phyloP scores from a whole-genome alignment of 192 early-diverging fungal genomes.

The Podila epigama region DNA sequence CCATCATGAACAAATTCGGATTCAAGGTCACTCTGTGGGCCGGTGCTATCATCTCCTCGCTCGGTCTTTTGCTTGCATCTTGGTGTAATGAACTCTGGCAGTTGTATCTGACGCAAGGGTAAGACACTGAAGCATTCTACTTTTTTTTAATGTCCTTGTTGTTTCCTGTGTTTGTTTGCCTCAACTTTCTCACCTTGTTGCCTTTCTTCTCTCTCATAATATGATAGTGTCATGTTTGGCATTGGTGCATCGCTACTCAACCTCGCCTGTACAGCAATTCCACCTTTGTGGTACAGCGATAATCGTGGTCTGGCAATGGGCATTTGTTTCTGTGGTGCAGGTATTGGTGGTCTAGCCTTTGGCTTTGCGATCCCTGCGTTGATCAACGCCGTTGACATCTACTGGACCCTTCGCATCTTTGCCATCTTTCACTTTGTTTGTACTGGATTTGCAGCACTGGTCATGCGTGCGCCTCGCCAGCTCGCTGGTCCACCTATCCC shows the following conservation, averaged over 20 bases:
- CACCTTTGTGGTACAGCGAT: constrained; percentile 48
- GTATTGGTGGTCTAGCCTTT: constrained; percentile 42
- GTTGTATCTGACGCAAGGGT: constrained; percentile 27
- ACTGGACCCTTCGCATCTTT: constrained; percentile 31
- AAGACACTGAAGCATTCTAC: not conserved
- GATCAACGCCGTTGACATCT: constrained; percentile 38
- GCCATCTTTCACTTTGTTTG: constrained; percentile 34
- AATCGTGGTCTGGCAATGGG: constrained; percentile 52
- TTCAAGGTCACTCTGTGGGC: constrained; percentile 34
- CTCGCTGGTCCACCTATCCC: constrained; percentile 15
- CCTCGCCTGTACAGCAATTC: constrained; percentile 38
- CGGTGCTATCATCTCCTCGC: constrained; percentile 20
- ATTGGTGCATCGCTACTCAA: constrained; percentile 50
- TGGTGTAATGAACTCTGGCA: constrained; percentile 45
- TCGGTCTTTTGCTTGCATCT: constrained; percentile 30
- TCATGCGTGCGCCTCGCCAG: constrained; percentile 31
- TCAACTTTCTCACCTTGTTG: not conserved
- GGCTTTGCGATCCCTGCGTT: constrained; percentile 22
- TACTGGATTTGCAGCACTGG: constrained; percentile 40
- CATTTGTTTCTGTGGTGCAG: constrained; percentile 46
- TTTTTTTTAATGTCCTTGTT: not conserved
- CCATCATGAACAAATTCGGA: constrained; percentile 37
- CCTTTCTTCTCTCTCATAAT: not conserved
- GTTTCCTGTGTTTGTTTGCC: not conserved
- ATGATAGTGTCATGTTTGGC: constrained; percentile 49